Base-by-base conservation (phyloP, 495 filamentous ascomycete genomes). In the Penicillium argentinense region DNA sequence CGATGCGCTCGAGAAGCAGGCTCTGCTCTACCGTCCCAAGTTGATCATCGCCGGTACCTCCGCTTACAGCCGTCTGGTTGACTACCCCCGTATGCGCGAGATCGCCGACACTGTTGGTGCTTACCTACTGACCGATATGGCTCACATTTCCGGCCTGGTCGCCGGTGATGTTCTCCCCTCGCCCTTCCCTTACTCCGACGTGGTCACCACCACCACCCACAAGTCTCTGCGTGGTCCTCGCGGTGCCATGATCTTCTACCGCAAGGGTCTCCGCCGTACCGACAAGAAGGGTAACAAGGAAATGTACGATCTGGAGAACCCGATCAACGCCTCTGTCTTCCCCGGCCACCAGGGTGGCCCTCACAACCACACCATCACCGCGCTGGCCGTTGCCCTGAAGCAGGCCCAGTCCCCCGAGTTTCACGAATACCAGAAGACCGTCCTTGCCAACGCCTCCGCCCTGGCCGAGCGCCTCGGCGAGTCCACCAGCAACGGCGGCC, bases 351-450 rank as follows among this genome's bases (percentile, higher is more conserved):
- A 98, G 62, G 93, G 93, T 57, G 93, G 93, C 3, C 93, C 93
- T 9, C 93, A 98, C 77, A 98, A 98, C 73, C 93, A 98, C 72
- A 98, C 93, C 42, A 98, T 98, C 68, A 92, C 92, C 34, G 95
- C 93, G 9, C 78, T 98, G 25, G 80, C 95, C 12, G 93, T 98
- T 2, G 93, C 93, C 2, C 77, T 98, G 22, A 89, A 91, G 70
- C 93, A 98, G 69, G 89, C 93, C 1, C 90, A 95, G 56, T 85
- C 82, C 0, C 69, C 78, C n/a, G 89, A 95, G 49, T 98, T 98
- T 74, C 81, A 82, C 59, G 71, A 80, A 24, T 98, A 98, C 69
- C 93, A 98, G 65, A 73, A 86, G 58, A 84, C 87, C 51, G 91
- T 97, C 22, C 79, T 98, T 27, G 71, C 77, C 48, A 98, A 98